These are phyloP conservation scores for Fonsecaea pedrosoi DNA, from an alignment of 2,329 filamentous ascomycete species.

Conservation along the genomic window DNA sequence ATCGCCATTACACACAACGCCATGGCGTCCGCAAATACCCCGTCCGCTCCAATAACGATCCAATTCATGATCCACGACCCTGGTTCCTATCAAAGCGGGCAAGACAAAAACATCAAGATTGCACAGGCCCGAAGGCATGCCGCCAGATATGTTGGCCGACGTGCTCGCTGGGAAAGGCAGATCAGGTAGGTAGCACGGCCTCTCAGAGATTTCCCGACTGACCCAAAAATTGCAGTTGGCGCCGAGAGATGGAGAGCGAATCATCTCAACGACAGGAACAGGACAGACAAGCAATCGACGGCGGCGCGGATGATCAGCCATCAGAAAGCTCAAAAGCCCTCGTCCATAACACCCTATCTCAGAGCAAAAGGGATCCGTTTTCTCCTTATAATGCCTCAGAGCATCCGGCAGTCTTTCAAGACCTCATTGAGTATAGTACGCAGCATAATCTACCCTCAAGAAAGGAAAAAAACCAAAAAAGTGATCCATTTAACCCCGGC, in stretches of 20 bases:
- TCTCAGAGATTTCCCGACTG: too few species aligned
- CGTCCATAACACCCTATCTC: constrained; percentile 1
- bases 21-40: neutral
- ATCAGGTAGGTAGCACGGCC: neutral
- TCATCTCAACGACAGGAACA: neutral
- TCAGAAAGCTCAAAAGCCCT: neutral
- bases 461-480: neutral
- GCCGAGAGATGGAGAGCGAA: constrained; percentile 1
- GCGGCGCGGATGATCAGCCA: neutral
- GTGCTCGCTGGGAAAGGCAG: constrained; percentile 10
- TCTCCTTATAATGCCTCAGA: constrained; percentile 12
- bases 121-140: constrained; percentile 13
- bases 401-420: constrained; percentile 14
- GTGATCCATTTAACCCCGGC: neutral
- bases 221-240: constrained; percentile 1
- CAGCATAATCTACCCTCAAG: neutral
- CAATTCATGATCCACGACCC: constrained; percentile 11
- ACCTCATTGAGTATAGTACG: constrained; percentile 13
- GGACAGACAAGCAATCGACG: neutral
- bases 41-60: constrained; percentile 14
- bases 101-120: constrained; percentile 6
- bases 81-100: constrained; percentile 5
- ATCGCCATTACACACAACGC: neutral
- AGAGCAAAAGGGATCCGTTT: constrained; percentile 17
- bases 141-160: constrained; percentile 5